phyloP scores from a whole-genome alignment of 768 basidiomycete species.

The Daedalea quercina region DNA sequence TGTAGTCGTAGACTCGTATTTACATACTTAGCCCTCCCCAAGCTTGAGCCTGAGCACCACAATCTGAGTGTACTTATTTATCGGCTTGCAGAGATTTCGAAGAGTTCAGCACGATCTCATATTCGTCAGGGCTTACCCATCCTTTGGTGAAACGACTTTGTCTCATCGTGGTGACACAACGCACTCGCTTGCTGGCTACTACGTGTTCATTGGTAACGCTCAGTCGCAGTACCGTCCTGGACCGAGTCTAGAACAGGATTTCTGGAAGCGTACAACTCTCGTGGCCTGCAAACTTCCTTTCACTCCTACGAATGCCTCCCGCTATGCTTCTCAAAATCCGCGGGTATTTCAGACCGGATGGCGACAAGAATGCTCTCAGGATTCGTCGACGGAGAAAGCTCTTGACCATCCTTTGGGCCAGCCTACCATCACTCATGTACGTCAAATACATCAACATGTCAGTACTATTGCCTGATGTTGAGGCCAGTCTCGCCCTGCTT shows the following conservation, averaged over 20 bases:
- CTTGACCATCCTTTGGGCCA: constrained; percentile 25
- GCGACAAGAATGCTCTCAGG: constrained; percentile 27
- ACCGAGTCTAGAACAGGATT: too few species aligned
- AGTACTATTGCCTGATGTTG: neutral
- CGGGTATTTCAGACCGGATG: constrained; percentile 5
- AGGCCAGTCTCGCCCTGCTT: constrained; percentile 48
- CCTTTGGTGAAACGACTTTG: too few species aligned
- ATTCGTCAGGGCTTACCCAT: too few species aligned
- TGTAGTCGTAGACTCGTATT: neutral
- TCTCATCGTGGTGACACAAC: too few species aligned
- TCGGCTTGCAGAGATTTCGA: too few species aligned
- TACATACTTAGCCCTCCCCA: neutral
- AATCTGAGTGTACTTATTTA: too few species aligned
- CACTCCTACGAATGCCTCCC: neutral
- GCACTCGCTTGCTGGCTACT: too few species aligned
- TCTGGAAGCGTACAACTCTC: too few species aligned
- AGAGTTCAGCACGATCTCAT: too few species aligned
- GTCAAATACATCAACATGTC: neutral
- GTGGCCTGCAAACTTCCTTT: too few species aligned
- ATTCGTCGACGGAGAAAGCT: constrained; percentile 40
- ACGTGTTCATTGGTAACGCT: too few species aligned
- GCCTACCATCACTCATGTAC: constrained; percentile 25
- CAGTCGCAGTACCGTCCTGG: too few species aligned
- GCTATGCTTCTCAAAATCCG: constrained; percentile 1
- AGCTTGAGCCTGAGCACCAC: neutral